Evolutionary conservation across 164 flowering plant species (phyloP), one percentile per base, ranked within the genome.

Genomic region (Warburgia ugandensis): DNA sequence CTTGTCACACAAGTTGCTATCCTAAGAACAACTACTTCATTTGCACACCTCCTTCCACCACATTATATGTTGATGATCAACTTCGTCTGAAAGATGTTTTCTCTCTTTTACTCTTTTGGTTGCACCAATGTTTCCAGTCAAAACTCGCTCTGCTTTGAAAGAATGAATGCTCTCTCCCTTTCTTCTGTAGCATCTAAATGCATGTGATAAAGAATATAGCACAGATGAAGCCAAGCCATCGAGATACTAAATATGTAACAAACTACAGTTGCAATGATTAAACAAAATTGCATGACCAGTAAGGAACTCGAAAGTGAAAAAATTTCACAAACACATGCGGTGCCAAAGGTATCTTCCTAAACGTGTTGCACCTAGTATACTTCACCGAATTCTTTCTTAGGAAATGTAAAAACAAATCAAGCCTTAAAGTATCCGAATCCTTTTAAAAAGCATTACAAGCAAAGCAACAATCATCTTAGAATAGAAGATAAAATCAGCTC

Each of bases 1-100:
- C 1, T 3, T 16, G 17, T 20, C n/a, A 52, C n/a, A 48, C 23
- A n/a, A 23, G 30, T 17, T 40, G 38, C n/a, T 20, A 39, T 19
- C 17, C 17, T 19, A 32, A 1, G 14, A 12, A 20, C 19, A 29
- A n/a, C 29, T 4, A 20, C 12, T 26, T 16, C 30, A 38, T 20
- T 23, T 42, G 38, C 63, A 21, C 29, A 88, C 99, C 91, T 92
- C 97, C 56, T 84, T 78, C 99, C 99, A 92, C 99, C 99, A 92
- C 32, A 75, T 26, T 33, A 88, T 56, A 61, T 86, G 89, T 27
- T 83, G 61, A 63, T 65, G 65, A 62, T 74, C 73, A 47, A 77
- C 85, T 32, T 78, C 95, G 36, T 72, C 73, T 4, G 69, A 35
- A 25, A 52, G 59, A 58, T 52, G 33, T 48, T 62, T 71, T 6